phyloP scores from a whole-genome alignment of 2,329 filamentous ascomycete genomes.

The Chaetomium sp. region DNA sequence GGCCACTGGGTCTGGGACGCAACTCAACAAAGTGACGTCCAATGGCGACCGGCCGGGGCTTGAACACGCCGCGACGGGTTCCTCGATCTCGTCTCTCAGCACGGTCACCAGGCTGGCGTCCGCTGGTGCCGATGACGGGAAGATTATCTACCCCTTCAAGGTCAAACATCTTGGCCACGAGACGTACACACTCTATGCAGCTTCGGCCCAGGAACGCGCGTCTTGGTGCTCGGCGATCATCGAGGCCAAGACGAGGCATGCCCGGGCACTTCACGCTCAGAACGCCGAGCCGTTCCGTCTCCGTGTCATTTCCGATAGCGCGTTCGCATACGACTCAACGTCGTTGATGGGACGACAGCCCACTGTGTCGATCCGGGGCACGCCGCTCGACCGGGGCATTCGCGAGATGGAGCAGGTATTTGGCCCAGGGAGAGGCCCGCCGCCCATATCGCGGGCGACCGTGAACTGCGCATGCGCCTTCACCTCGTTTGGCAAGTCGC shows the following conservation, averaged over 20 bases:
- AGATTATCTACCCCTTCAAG: conserved; percentile 86
- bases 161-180: conserved; percentile 95
- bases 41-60: conserved; percentile 53
- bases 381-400: conserved; percentile 85
- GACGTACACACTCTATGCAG: conserved; percentile 84
- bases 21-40: conserved; percentile 49
- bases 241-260: conserved; percentile 90
- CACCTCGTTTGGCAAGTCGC: conserved; percentile 71
- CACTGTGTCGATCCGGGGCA: conserved; percentile 76
- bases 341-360: conserved; percentile 53
- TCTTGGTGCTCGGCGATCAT: conserved; percentile 95
- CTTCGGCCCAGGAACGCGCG: conserved; percentile 63
- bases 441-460: conserved; percentile 72
- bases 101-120: conserved; percentile 36
- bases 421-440: conserved; percentile 61
- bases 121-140: conserved; percentile 58
- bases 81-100: conserved; percentile 50
- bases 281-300: conserved; percentile 94
- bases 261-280: conserved; percentile 78
- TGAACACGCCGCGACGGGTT: conserved; percentile 61
- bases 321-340: conserved; percentile 71
- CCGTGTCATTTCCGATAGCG: conserved; percentile 83
- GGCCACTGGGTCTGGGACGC: conserved; percentile 49
- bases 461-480: conserved; percentile 95
- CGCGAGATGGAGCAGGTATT: conserved; percentile 78